Evolutionary conservation across 2,329 filamentous ascomycete genomes (phyloP).

Genomic region (Cryphonectria naterciae): DNA sequence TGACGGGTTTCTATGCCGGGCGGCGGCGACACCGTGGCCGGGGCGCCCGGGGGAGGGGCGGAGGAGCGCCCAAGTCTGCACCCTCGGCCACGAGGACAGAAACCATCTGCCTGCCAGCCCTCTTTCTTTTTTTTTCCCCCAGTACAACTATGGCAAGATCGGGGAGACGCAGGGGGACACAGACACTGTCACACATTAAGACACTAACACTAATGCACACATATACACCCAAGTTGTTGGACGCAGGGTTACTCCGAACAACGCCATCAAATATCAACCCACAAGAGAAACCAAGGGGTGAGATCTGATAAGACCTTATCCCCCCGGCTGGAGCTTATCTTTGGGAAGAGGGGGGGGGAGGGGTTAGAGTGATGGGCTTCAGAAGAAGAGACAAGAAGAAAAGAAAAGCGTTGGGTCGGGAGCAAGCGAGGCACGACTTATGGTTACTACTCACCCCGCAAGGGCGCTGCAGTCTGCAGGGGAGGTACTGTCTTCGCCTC

Average conservation of each 20-base stretch:
- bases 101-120: neutral
- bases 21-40: no score
- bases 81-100: neutral
- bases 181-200: neutral
- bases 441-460: neutral
- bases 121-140: no score
- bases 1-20: no score
- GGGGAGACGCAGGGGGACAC: neutral
- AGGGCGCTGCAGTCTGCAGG: slow-evolving; percentile 3
- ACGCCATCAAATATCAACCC: neutral
- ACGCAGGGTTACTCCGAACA: neutral
- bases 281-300: neutral
- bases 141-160: neutral
- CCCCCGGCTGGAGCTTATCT: no score
- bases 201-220: neutral
- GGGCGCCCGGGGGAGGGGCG: no score
- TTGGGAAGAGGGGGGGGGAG: no score
- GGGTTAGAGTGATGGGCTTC: neutral
- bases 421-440: neutral
- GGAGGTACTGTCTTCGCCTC: neutral
- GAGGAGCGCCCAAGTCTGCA: neutral
- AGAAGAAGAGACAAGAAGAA: neutral
- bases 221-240: neutral
- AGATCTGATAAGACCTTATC: neutral
- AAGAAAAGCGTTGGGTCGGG: neutral